These are phyloP conservation scores for Talaromyces sp. DNA, from an alignment of 2,329 filamentous ascomycete species.

Conservation along the genomic window DNA sequence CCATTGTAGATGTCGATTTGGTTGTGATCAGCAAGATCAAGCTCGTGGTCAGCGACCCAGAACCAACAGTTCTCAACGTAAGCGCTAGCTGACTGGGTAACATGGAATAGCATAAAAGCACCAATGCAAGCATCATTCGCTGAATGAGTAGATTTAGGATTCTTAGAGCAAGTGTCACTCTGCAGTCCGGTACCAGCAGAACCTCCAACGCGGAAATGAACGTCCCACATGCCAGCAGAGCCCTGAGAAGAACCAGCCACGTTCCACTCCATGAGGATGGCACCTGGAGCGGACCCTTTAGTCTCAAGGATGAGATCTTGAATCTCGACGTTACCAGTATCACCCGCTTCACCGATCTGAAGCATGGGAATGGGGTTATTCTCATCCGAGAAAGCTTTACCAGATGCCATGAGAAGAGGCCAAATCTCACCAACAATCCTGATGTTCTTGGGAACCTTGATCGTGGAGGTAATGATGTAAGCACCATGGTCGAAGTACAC, in stretches of 20 bases:
- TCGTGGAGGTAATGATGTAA: conserved; percentile 57
- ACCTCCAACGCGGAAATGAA: conserved; percentile 91
- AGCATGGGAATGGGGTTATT: conserved; percentile 76
- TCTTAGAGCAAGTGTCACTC: conserved; percentile 73
- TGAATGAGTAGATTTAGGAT: conserved; percentile 54
- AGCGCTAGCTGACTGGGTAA: conserved; percentile 54
- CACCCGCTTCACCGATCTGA: conserved; percentile 72
- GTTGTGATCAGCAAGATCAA: conserved; percentile 65
- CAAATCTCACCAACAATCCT: conserved; percentile 89
- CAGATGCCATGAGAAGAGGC: conserved; percentile 81
- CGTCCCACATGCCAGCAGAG: conserved; percentile 81
- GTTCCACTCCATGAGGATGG: conserved; percentile 91
- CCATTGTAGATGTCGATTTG: conserved; percentile 77
- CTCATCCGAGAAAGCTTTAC: conserved; percentile 66
- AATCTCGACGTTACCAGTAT: conserved; percentile 77
- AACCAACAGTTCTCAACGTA: conserved; percentile 90
- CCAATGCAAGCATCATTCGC: conserved; percentile 66
- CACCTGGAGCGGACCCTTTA: conserved; percentile 74
- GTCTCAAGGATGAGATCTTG: conserved; percentile 83
- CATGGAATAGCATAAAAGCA: conserved; percentile 60
- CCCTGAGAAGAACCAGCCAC: conserved; percentile 60
- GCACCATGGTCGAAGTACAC: conserved; percentile 62
- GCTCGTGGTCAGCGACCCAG: conserved; percentile 87
- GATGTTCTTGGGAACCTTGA: conserved; percentile 65
- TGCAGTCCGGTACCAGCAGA: conserved; percentile 78